These are phyloP conservation scores for Solanum microdontum DNA, from an alignment of 257 asterid genomes.

Conservation along the genomic window DNA sequence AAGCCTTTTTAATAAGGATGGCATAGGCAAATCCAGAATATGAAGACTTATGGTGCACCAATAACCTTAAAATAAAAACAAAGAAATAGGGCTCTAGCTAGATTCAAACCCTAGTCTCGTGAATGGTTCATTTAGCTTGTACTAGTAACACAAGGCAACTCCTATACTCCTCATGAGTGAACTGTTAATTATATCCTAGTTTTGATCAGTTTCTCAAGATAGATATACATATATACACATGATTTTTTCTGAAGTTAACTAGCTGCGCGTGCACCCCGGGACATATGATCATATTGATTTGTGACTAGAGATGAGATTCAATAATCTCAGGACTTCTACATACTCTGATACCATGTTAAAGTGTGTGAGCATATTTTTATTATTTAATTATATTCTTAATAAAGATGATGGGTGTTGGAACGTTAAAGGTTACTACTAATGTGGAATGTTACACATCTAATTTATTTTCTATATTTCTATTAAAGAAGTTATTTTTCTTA, in stretches of 20 bases:
- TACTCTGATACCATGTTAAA: background rate
- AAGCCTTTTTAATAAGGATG: too few relatives aligned
- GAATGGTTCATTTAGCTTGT: background rate
- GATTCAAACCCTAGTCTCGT: background rate
- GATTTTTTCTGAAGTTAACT: too few relatives aligned
- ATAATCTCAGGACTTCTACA: background rate
- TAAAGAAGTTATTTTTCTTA: background rate
- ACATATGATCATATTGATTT: background rate
- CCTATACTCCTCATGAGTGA: background rate
- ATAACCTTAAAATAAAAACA: too few relatives aligned
- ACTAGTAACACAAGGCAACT: background rate
- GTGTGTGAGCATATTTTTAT: too few relatives aligned
- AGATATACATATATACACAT: background rate
- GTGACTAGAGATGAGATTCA: background rate
- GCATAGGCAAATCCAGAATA: too few relatives aligned
- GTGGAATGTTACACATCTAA: background rate
- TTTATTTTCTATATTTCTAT: background rate
- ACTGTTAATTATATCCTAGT: too few relatives aligned
- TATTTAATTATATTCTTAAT: too few relatives aligned
- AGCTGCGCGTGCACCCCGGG: background rate
- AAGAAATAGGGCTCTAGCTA: background rate
- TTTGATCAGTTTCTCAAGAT: too few relatives aligned
- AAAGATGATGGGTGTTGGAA: background rate
- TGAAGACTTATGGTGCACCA: background rate
- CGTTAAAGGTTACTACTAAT: too few relatives aligned